Conservation (phyloP, 306 rosid genomes). For the Acacia crassicarpa region DNA sequence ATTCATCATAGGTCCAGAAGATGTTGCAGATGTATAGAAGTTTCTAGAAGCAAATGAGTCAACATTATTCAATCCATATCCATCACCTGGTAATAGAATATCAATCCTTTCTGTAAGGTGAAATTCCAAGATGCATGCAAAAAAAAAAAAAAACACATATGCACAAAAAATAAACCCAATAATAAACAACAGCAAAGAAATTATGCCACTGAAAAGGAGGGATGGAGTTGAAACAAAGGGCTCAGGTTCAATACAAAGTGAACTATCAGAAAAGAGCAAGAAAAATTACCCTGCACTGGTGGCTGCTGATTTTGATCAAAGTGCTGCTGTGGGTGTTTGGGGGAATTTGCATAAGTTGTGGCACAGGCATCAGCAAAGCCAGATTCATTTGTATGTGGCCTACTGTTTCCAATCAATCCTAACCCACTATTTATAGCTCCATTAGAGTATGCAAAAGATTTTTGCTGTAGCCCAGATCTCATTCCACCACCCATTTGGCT, state of each 20-base stretch:
- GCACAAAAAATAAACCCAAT: not conserved
- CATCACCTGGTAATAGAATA: slow-evolving; percentile 72
- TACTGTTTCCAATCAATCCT: slow-evolving; percentile 76
- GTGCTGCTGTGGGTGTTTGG: slow-evolving; percentile 54
- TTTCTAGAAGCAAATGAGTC: slow-evolving; percentile 77
- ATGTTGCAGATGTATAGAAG: slow-evolving; percentile 56
- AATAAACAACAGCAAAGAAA: slow-evolving; percentile 23
- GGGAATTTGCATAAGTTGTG: slow-evolving; percentile 56
- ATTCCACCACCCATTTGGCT: slow-evolving; percentile 78
- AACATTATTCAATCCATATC: slow-evolving; percentile 60
- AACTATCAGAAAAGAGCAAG: slow-evolving; percentile 14
- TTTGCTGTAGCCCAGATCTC: slow-evolving; percentile 74
- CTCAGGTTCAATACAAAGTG: not conserved
- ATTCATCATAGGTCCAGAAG: slow-evolving; percentile 77
- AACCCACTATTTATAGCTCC: slow-evolving; percentile 66
- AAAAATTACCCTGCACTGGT: slow-evolving; percentile 62
- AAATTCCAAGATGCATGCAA: not conserved
- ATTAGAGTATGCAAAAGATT: slow-evolving; percentile 77
- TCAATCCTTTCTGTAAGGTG: slow-evolving; percentile 26
- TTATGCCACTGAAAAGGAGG: not conserved
- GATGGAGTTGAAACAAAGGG: not conserved
- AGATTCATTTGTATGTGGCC: slow-evolving; percentile 60
- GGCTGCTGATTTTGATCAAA: slow-evolving; percentile 58
- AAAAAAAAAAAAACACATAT: too few species aligned
- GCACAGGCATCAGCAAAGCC: slow-evolving; percentile 67